phyloP scores from a whole-genome alignment of 495 filamentous ascomycete genomes.

The Glonium stellatum region DNA sequence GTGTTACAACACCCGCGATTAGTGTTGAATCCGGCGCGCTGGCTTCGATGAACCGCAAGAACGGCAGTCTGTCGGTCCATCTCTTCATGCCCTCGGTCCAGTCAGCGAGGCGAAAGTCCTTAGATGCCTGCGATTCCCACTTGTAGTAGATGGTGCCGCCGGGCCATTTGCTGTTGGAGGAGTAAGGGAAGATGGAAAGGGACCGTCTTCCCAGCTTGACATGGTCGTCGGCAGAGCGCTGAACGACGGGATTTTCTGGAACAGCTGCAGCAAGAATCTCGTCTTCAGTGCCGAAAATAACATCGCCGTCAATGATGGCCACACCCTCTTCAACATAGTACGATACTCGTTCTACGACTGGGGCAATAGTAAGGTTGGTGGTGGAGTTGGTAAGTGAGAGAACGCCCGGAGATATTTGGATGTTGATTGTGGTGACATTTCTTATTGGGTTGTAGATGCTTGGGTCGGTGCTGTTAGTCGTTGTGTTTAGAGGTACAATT shows the following conservation, averaged over 20 bases:
- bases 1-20: background rate
- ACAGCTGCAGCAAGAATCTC: constrained; percentile 5
- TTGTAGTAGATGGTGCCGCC: constrained; percentile 13
- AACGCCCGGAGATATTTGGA: background rate
- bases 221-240: background rate
- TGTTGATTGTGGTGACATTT: constrained; percentile 5
- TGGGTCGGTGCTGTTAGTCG: background rate
- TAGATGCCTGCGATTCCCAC: constrained; percentile 6
- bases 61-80: constrained; percentile 15
- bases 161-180: constrained; percentile 9
- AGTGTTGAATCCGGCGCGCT: background rate
- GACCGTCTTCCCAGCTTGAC: constrained; percentile 8
- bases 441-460: background rate
- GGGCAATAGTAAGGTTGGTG: constrained; percentile 5
- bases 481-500: background rate
- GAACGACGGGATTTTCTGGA: too few relatives aligned
- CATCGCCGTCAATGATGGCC: constrained; percentile 17
- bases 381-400: background rate
- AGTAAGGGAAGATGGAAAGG: constrained; percentile 9
- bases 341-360: background rate
- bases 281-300: constrained; percentile 7
- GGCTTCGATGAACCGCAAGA: constrained; percentile 9
- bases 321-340: constrained; percentile 7
- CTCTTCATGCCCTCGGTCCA: constrained; percentile 14
- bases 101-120: constrained; percentile 2